Base-by-base conservation (phyloP, 768 basidiomycete species). In the Fomitopsis pulvina region DNA sequence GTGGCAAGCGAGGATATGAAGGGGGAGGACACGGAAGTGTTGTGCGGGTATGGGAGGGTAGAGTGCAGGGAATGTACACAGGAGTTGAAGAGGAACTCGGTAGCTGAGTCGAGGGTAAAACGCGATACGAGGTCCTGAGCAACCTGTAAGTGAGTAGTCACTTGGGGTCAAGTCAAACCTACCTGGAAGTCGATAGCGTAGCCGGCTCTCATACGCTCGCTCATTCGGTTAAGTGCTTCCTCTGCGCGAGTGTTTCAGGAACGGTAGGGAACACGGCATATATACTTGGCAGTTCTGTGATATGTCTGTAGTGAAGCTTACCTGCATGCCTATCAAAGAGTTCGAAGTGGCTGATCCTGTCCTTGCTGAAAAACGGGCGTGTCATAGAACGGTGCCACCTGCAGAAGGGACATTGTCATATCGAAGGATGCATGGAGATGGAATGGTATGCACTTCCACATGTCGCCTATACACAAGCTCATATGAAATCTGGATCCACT, bases 21-120 rank as follows among this genome's bases (percentile, higher is more conserved):
- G 28, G 24, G 45, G 34, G 51, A 34, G 41, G 42, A 25, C 14
- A 37, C 18, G 2, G 56, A 37, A 1, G 63, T 47, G 28, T 64
- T 58, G 48, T 65, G 56, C 3, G 77, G 72, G 52, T 69, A 71
- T 1, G 71, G 71, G 2, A 78, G 61, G 2, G 54, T 54, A 1
- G 57, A 63, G 11, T 57, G 50, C 14, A 79, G 64, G 28, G 68
- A 69, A 57, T 74, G 40, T 2, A 78, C 66, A 29, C 69, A 68
- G 30, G 63, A 57, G 4, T 74, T 77, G 47, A 78, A 78, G 40
- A 80, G 62, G 53, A 78, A 80, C 48, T 77, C 74, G 2, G 78
- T 71, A 0, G 80, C 78, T 4, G 77, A 68, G 59, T 79, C 77
- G 30, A 79, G 68, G 0, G 77, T 74, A 52, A 78, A 75, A 38